These are phyloP conservation scores for Amanita exitialis DNA, from an alignment of 768 basidiomycete genomes.

Conservation along the genomic window DNA sequence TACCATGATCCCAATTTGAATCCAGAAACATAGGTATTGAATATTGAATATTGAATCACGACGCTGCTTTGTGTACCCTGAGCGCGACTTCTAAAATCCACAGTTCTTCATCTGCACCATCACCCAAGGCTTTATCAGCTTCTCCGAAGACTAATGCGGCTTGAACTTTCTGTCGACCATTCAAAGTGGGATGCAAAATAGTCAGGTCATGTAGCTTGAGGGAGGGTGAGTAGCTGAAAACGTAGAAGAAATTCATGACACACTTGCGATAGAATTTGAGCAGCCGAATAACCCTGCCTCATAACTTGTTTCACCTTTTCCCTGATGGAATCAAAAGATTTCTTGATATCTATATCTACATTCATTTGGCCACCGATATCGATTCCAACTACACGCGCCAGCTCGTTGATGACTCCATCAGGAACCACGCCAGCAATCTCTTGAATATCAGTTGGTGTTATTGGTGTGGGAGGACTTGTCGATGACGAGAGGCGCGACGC, in stretches of 20 bases:
- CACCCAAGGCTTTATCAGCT: conserved; percentile 91
- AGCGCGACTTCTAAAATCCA: conserved; percentile 90
- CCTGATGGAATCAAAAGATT: conserved; percentile 51
- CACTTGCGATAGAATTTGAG: conserved; percentile 85
- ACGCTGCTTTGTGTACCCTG: conserved; percentile 59
- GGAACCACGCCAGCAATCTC: conserved; percentile 98
- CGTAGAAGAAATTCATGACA: conserved; percentile 14
- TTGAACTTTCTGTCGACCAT: conserved; percentile 68
- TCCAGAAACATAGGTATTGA: neutral
- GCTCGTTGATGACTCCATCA: conserved; percentile 51
- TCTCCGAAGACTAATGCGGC: conserved; percentile 85
- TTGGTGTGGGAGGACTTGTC: conserved; percentile 59
- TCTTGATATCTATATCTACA: conserved; percentile 37
- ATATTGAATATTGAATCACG: conserved; percentile 5
- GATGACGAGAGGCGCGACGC: conserved; percentile 81
- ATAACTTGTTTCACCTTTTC: conserved; percentile 66
- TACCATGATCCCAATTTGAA: neutral
- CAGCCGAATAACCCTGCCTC: conserved; percentile 87
- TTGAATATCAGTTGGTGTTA: conserved; percentile 74
- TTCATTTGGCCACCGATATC: conserved; percentile 40
- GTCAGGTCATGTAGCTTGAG: conserved; percentile 83
- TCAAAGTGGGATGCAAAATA: conserved; percentile 72
- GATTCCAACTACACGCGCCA: conserved; percentile 66
- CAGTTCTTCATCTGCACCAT: conserved; percentile 95
- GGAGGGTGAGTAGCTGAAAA: conserved; percentile 6